Conservation (phyloP, 1,284 basidiomycete species). For the Tranzscheliella williamsii region DNA sequence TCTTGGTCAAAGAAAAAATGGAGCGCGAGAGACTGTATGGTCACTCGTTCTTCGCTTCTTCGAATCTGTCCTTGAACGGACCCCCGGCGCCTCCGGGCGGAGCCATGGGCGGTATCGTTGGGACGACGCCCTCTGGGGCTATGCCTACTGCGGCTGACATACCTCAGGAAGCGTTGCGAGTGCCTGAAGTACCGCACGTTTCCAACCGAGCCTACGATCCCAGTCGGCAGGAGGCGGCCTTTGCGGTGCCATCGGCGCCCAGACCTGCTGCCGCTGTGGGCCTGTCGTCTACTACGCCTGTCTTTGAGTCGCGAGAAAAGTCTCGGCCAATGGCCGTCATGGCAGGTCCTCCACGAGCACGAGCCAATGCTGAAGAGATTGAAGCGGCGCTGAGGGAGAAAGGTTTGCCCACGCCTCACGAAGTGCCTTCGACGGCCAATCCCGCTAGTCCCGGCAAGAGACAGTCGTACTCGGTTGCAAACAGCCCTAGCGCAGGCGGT, state of each 20-base stretch:
- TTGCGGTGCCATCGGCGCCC: slow-evolving; percentile 17
- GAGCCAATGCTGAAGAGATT: slow-evolving; percentile 56
- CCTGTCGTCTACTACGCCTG: slow-evolving; percentile 47
- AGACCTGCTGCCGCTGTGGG: slow-evolving; percentile 12
- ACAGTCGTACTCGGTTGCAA: slow-evolving; percentile 11
- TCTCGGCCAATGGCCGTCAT: slow-evolving; percentile 51
- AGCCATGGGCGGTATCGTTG: slow-evolving; percentile 9
- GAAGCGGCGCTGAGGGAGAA: slow-evolving; percentile 47
- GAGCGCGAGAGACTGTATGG: slow-evolving; percentile 92
- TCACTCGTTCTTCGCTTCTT: slow-evolving; percentile 88
- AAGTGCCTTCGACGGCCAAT: neutral
- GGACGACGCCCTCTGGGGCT: slow-evolving; percentile 16
- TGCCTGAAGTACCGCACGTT: slow-evolving; percentile 53
- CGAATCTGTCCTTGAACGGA: slow-evolving; percentile 69
- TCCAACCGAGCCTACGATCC: slow-evolving; percentile 49
- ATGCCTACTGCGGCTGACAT: slow-evolving; percentile 60
- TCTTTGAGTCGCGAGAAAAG: slow-evolving; percentile 59
- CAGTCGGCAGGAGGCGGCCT: slow-evolving; percentile 26
- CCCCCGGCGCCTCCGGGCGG: slow-evolving; percentile 14
- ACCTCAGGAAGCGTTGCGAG: slow-evolving; percentile 52
- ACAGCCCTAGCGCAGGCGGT: slow-evolving; percentile 1
- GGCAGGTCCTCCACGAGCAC: slow-evolving; percentile 54
- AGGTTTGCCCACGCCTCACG: slow-evolving; percentile 22
- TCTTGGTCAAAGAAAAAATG: slow-evolving; percentile 89
- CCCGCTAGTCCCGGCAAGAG: slow-evolving; percentile 1